A percentile compares a stretch with the other conserved stretches of the same genome.
Conservation (phyloP, 208 protist genomes). For the Angomonas ambiguus region DNA sequence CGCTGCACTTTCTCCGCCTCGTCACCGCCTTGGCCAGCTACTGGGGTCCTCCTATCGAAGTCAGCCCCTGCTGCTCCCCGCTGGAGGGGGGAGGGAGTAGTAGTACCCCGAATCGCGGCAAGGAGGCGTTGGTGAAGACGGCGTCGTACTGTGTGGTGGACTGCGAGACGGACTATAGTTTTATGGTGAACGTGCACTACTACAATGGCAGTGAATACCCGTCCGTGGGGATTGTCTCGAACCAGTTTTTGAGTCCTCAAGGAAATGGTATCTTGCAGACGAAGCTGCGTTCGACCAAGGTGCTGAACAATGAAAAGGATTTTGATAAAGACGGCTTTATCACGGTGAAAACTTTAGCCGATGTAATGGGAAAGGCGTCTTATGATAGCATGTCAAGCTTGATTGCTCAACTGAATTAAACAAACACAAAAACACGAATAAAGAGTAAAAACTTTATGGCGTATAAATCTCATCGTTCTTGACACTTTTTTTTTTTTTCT, state of each 20-base stretch:
- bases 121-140: slow-evolving; percentile 10
- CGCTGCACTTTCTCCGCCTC: slow-evolving; percentile 43
- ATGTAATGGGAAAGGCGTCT: neutral
- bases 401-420: neutral
- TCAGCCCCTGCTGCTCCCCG: slow-evolving; percentile 19
- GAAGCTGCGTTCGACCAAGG: slow-evolving; percentile 29
- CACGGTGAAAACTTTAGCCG: neutral
- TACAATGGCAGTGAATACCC: slow-evolving; percentile 29
- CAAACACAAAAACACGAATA: neutral
- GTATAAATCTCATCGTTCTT: slow-evolving; percentile 11
- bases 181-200: slow-evolving; percentile 47
- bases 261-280: slow-evolving; percentile 15
- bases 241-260: slow-evolving; percentile 20
- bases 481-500: slow-evolving; percentile 10
- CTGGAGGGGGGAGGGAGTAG: neutral
- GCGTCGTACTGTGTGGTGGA: slow-evolving; percentile 42
- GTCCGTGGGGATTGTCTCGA: slow-evolving; percentile 34
- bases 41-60: slow-evolving; percentile 34
- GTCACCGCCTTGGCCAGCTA: slow-evolving; percentile 20
- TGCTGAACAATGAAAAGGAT: neutral
- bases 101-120: neutral
- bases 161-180: slow-evolving; percentile 23
- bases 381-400: neutral
- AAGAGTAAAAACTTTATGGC: neutral
- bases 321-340: neutral